Evolutionary conservation across 2,329 filamentous ascomycete species (phyloP).

Genomic region (Geosmithia putterillii): DNA sequence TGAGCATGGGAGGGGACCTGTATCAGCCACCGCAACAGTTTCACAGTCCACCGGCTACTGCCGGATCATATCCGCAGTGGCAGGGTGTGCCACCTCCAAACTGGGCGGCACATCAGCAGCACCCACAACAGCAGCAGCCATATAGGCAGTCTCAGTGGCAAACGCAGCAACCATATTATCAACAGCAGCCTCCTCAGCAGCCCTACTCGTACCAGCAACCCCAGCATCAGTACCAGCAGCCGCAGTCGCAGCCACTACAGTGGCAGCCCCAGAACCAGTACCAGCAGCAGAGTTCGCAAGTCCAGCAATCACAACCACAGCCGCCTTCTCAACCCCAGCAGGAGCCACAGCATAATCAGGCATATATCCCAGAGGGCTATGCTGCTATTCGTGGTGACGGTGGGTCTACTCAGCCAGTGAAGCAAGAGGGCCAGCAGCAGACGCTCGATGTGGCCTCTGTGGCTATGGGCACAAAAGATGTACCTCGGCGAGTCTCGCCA

Average conservation of each 20-base stretch:
- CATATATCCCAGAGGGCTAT: too few species aligned
- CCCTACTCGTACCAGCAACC: constrained; percentile 3
- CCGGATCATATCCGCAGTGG: too few species aligned
- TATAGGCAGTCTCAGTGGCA: background rate
- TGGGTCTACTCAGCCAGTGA: too few species aligned
- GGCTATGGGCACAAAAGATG: too few species aligned
- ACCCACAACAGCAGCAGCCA: background rate
- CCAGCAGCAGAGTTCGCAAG: background rate
- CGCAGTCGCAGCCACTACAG: constrained; percentile 1
- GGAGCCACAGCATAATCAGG: background rate
- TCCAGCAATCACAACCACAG: background rate
- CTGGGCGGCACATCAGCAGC: background rate
- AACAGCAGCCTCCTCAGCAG: background rate
- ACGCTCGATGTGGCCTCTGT: too few species aligned
- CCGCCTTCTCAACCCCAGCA: background rate
- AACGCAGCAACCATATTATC: too few species aligned
- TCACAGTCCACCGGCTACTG: too few species aligned
- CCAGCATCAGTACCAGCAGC: constrained; percentile 5
- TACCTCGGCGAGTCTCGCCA: too few species aligned
- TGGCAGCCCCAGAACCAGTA: constrained; percentile 2
- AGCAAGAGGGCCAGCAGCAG: too few species aligned
- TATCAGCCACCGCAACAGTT: too few species aligned
- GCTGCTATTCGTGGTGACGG: too few species aligned
- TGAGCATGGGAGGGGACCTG: too few species aligned
- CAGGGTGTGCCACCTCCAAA: background rate